These are phyloP conservation scores for Hansfordia pulvinata DNA, from an alignment of 2,329 filamentous ascomycete genomes.

Conservation along the genomic window DNA sequence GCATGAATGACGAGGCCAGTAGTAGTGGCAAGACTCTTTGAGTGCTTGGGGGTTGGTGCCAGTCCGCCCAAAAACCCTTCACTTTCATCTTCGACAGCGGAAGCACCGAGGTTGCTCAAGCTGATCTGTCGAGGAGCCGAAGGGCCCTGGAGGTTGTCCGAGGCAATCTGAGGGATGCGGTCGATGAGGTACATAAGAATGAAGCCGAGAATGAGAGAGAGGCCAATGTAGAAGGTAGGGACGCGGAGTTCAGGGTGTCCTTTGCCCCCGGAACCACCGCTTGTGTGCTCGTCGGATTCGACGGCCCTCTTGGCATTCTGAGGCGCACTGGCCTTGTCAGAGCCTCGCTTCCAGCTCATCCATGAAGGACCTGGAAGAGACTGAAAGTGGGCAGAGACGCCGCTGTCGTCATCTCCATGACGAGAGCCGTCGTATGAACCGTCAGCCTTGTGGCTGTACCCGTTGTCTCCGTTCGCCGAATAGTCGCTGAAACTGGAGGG, in stretches of 20 bases:
- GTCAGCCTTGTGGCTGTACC: no score
- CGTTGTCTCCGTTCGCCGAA: no score
- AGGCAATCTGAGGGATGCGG: constrained; percentile 62
- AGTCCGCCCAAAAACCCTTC: constrained; percentile 46
- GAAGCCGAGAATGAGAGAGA: constrained; percentile 79
- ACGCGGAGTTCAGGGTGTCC: constrained; percentile 27
- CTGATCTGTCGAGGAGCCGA: constrained; percentile 75
- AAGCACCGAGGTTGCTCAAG: constrained; percentile 61
- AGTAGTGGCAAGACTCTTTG: constrained; percentile 66
- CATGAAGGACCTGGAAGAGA: no score
- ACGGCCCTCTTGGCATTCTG: no score
- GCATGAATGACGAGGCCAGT: constrained; percentile 93
- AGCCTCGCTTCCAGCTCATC: no score
- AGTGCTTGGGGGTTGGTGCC: constrained; percentile 41
- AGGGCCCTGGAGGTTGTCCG: constrained; percentile 47
- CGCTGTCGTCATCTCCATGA: no score
- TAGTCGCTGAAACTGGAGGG: no score
- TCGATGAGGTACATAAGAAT: constrained; percentile 96
- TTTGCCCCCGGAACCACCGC: constrained; percentile 4
- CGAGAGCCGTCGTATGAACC: no score
- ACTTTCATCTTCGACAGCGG: constrained; percentile 38
- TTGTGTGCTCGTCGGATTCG: no score
- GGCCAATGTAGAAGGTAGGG: constrained; percentile 67
- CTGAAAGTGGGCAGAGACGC: no score
- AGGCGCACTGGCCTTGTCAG: no score